Evolutionary conservation across 805 yeast genomes (phyloP).

Genomic region (Metschnikowia colocasiae): DNA sequence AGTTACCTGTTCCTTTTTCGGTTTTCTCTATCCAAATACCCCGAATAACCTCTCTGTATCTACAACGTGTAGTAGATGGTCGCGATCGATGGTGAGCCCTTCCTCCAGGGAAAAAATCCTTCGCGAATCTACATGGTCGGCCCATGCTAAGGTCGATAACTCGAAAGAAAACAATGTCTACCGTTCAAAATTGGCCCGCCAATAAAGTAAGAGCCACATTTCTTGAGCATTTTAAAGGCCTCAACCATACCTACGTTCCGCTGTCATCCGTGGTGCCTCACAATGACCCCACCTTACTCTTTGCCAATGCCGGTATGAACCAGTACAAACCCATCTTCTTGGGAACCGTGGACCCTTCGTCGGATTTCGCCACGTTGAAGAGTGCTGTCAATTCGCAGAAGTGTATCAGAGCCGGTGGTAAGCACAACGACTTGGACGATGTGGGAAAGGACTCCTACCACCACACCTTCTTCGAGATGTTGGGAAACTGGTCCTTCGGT

Average conservation of each 20-base stretch:
- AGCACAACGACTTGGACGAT: constrained; percentile 96
- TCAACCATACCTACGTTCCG: constrained; percentile 77
- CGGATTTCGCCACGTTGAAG: constrained; percentile 77
- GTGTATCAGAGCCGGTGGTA: constrained; percentile 99
- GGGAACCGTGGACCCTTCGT: constrained; percentile 95
- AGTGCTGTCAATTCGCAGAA: constrained; percentile 95
- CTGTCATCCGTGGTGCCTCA: constrained; percentile 95
- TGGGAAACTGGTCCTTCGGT: constrained; percentile 99
- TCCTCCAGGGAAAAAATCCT: constrained; percentile 6
- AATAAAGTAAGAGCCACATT: constrained; percentile 75
- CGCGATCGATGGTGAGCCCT: neutral
- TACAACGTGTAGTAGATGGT: neutral
- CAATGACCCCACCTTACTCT: constrained; percentile 94
- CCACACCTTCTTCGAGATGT: constrained; percentile 98
- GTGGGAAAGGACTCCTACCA: constrained; percentile 98
- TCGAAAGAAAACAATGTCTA: constrained; percentile 17
- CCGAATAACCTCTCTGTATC: neutral
- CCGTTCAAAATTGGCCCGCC: constrained; percentile 37
- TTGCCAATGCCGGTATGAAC: constrained; percentile 99
- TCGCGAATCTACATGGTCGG: constrained; percentile 4
- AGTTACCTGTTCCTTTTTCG: too few species aligned
- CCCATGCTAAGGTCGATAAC: constrained; percentile 19
- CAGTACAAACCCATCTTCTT: constrained; percentile 96
- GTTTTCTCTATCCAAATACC: neutral
- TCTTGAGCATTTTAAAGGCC: constrained; percentile 69